Evolutionary conservation across 345 rosid genomes (phyloP), one percentile per base, ranked within the genome.

Genomic region (Brassica incana): DNA sequence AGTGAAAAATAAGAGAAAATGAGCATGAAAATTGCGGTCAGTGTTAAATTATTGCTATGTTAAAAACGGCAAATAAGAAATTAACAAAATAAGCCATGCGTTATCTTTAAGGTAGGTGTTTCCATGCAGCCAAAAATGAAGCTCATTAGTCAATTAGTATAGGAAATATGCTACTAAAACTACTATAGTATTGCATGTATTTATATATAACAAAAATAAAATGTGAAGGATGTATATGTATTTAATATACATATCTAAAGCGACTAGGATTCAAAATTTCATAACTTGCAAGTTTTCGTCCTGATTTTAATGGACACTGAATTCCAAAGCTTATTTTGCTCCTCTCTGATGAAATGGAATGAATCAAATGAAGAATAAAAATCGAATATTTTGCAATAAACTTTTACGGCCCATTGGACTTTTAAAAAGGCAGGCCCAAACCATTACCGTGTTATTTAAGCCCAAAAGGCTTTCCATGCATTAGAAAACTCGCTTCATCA

Each of bases 11-110:
- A 16, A 56, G 29, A 36, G 36, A 43, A 64, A n/a, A 35, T 38
- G 40, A 30, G 68, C 81, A 77, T 78, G 76, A 29, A 65, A 25
- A 27, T 12, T 71, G 71, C 25, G 66, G 36, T 61, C 27, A 1
- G 56, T 6, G 63, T 62, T 18, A 30, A 61, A 4, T 25, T 61
- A 11, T 16, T 5, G 30, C 16, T 8, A 4, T 25, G 58, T 5
- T 65, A 32, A 2, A 36, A 9, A 56, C 54, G 59, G 68, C 29
- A 11, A 75, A 35, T 23, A 35, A 48, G n/a, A 75, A 56, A 8
- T 65, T 75, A 2, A 65, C 56, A 56, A 66, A 75, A 65, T 9
- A 65, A 65, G 23, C 5, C 35, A 65, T n/a, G 29, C 56, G 72
- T 66, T 66, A 36, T 25, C 2, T 54, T 58, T 54, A 7, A 18